phyloP scores from a whole-genome alignment of 2,329 filamentous ascomycete genomes.

The Cucurbitaria berberidis region DNA sequence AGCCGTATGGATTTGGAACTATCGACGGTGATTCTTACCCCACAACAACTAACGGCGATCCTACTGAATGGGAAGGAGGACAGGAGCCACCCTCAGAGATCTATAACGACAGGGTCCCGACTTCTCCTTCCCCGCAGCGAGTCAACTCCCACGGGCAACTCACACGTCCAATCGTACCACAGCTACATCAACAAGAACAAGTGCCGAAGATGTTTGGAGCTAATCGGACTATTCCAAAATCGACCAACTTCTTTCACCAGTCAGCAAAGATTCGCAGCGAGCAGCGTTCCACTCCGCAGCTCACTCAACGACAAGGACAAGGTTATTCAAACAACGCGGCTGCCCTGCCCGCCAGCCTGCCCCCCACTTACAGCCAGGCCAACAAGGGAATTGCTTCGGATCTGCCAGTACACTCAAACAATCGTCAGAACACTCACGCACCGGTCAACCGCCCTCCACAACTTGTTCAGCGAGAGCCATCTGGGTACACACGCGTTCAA shows the following conservation, averaged over 20 bases:
- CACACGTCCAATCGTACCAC: slow-evolving; percentile 4
- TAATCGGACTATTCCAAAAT: slow-evolving; percentile 1
- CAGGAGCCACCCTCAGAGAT: slow-evolving; percentile 17
- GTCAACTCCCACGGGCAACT: slow-evolving; percentile 9
- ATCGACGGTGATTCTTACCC: slow-evolving; percentile 47
- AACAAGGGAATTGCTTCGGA: neutral
- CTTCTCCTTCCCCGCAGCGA: slow-evolving; percentile 17
- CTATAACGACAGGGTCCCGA: neutral
- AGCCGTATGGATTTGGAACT: slow-evolving; percentile 5
- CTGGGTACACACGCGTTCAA: slow-evolving; percentile 1
- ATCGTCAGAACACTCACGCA: neutral
- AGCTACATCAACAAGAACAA: slow-evolving; percentile 10
- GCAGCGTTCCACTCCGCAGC: slow-evolving; percentile 15
- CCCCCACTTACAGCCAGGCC: slow-evolving; percentile 14
- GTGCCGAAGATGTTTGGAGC: neutral
- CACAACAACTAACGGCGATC: slow-evolving; percentile 43
- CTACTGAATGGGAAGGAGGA: slow-evolving; percentile 19
- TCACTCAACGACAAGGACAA: slow-evolving; percentile 3
- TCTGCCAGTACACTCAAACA: neutral
- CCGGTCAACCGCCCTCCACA: slow-evolving; percentile 5
- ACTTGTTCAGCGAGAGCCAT: neutral
- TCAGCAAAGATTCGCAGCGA: slow-evolving; percentile 27
- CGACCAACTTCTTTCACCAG: slow-evolving; percentile 16
- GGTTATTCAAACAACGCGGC: slow-evolving; percentile 1
- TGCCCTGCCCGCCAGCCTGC: slow-evolving; percentile 13